Percentiles rank a stretch among this genome's conserved stretches.
Evolutionary conservation across 2,329 filamentous ascomycete genomes (phyloP).

Genomic region (Acarospora socialis): DNA sequence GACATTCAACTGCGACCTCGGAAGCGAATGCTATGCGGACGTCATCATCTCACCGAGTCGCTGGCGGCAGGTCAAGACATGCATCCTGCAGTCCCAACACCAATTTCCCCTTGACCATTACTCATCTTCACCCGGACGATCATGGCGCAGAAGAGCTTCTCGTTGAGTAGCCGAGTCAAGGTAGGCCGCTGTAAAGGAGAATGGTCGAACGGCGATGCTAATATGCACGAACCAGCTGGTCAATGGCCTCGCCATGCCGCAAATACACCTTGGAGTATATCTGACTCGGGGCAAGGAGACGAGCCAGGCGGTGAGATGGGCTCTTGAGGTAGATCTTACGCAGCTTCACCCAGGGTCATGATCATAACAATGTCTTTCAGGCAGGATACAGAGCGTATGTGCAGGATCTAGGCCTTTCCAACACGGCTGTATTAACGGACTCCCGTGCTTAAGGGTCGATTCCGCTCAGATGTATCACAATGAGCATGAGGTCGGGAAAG

Average conservation of each 20-base stretch:
- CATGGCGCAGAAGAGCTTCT: conserved; percentile 1
- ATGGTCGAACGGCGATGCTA: conserved; percentile 1
- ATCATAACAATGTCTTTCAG: conserved; percentile 6
- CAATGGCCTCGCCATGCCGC: conserved; percentile 54
- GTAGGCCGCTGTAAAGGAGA: conserved; percentile 3
- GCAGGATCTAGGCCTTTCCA: no score
- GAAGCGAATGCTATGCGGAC: no score
- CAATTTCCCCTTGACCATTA: not conserved
- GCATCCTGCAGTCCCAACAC: no score
- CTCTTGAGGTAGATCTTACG: conserved; percentile 39
- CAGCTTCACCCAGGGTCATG: conserved; percentile 15
- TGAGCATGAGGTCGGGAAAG: conserved; percentile 53
- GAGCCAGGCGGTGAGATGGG: conserved; percentile 41
- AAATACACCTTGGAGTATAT: conserved; percentile 62
- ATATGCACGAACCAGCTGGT: conserved; percentile 31
- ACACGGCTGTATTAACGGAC: no score
- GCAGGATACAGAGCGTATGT: conserved; percentile 17
- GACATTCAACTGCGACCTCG: no score
- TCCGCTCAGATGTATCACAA: conserved; percentile 56
- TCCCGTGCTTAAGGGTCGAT: conserved; percentile 35
- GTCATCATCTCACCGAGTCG: no score
- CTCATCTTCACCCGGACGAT: not conserved
- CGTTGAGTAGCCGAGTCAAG: not conserved
- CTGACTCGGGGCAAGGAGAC: conserved; percentile 51
- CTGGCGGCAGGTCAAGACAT: not conserved